phyloP scores from a whole-genome alignment of 2,329 filamentous ascomycete genomes.

The Trichoderma asperellum region DNA sequence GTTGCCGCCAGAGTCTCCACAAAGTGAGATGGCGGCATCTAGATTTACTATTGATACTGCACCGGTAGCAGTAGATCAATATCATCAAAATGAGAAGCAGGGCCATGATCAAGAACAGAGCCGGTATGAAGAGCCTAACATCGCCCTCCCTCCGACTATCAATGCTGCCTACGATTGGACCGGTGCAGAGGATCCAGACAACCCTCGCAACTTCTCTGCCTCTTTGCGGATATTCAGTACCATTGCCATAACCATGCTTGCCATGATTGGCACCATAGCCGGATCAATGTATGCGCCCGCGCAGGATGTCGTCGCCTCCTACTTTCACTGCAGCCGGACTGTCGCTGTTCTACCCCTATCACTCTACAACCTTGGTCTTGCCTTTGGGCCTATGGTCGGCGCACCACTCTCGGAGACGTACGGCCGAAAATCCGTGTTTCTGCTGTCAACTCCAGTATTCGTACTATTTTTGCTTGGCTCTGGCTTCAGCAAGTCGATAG shows the following conservation, averaged over 20 bases:
- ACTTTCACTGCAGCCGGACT: conserved; percentile 31
- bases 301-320: conserved; percentile 33
- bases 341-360: conserved; percentile 36
- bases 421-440: conserved; percentile 53
- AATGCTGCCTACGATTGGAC: conserved; percentile 39
- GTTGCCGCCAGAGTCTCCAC: background rate
- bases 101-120: conserved; percentile 21
- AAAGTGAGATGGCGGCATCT: background rate
- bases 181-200: conserved; percentile 68
- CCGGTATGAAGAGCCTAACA: conserved; percentile 22
- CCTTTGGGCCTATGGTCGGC: conserved; percentile 66
- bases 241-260: conserved; percentile 72
- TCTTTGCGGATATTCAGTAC: conserved; percentile 76
- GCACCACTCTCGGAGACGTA: conserved; percentile 75
- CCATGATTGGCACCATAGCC: conserved; percentile 52
- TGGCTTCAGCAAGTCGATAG: conserved; percentile 67
- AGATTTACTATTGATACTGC: background rate
- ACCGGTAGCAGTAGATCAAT: background rate
- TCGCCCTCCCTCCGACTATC: conserved; percentile 33
- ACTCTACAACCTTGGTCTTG: conserved; percentile 38
- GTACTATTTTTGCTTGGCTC: conserved; percentile 77
- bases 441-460: conserved; percentile 64
- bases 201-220: conserved; percentile 82
- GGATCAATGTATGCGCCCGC: conserved; percentile 42
- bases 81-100: background rate